Conservation (phyloP, 495 filamentous ascomycete species). For the Jackrogersella multiformis region DNA sequence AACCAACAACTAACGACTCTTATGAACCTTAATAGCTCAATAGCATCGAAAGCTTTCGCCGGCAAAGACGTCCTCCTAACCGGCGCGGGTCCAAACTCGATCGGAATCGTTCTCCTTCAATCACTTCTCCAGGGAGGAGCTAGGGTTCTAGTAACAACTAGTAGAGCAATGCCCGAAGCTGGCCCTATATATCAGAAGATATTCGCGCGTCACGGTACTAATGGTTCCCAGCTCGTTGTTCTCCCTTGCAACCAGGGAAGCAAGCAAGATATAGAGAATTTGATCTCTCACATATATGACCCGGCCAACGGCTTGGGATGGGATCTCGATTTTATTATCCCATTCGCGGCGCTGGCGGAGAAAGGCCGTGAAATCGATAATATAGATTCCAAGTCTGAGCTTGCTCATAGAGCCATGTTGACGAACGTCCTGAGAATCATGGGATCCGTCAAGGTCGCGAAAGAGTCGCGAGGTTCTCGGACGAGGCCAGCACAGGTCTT, state of each 20-base stretch:
- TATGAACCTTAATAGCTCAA: slow-evolving; percentile 61
- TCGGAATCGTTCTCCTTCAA: slow-evolving; percentile 86
- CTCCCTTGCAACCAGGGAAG: slow-evolving; percentile 95
- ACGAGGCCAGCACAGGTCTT: slow-evolving; percentile 96
- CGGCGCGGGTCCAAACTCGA: slow-evolving; percentile 88
- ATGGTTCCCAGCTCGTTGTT: slow-evolving; percentile 85
- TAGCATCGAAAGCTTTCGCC: slow-evolving; percentile 75
- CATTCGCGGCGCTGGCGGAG: slow-evolving; percentile 88
- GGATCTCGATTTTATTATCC: slow-evolving; percentile 88
- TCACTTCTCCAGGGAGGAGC: slow-evolving; percentile 87
- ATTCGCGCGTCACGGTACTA: slow-evolving; percentile 81
- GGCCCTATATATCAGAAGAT: slow-evolving; percentile 92
- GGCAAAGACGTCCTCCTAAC: slow-evolving; percentile 91
- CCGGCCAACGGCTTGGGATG: slow-evolving; percentile 87
- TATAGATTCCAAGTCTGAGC: slow-evolving; percentile 93
- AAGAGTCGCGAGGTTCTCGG: slow-evolving; percentile 83
- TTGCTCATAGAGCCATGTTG: slow-evolving; percentile 98
- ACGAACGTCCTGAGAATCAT: slow-evolving; percentile 93
- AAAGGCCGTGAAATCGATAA: slow-evolving; percentile 89
- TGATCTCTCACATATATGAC: slow-evolving; percentile 87
- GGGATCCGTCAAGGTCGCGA: slow-evolving; percentile 86
- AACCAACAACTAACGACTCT: slow-evolving; percentile 79
- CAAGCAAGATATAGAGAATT: slow-evolving; percentile 85
- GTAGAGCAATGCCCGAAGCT: slow-evolving; percentile 83
- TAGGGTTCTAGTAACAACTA: slow-evolving; percentile 87